Base-by-base conservation (phyloP, 768 basidiomycete species). In the Holtermannia corniformis region DNA sequence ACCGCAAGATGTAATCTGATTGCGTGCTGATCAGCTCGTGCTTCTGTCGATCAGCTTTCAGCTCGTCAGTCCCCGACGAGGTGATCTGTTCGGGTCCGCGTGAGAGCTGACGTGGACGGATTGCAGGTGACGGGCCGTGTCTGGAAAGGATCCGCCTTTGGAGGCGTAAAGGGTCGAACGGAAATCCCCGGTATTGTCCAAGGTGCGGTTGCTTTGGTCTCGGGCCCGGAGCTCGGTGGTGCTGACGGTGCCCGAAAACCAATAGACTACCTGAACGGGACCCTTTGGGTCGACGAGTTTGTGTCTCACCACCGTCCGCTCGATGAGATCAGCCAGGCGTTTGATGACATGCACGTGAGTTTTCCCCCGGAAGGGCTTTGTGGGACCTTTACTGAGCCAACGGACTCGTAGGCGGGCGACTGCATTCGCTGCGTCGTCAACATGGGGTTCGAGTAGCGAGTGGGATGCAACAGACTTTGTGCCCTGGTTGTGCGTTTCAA, bases 401-500 rank as follows among this genome's bases (percentile, higher is more conserved):
- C 40, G 13, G 20, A 11, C 28, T 14, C n/a, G 59, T 56, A 90
- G 85, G 76, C 73, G 44, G 91, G 91, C 14, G 79, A 86, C 46
- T 95, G 91, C 72, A 95, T 99, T 67, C 86, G 93, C 58, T 92
- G 91, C 60, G 86, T 99, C 10, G 86, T 96, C 42, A 83, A 93
- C 72, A 92, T 96, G 91, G 66, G 66, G 21, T 62, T 60, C 45
- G 42, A 56, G 44, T 37, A 44, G 41, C n/a, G 44, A 55, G 22
- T 47, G 32, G 10, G 32, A 37, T 37, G 32, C 16, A 37, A 37
- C 10, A 37, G 10, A 37, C 16, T 7, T 37, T 37, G 32, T n/a
- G n/a, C n/a, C n/a, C n/a, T n/a, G n/a, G n/a, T n/a, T n/a, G n/a
- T n/a, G n/a, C n/a, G n/a, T n/a, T n/a, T n/a, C n/a, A n/a, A n/a